Base-by-base conservation (phyloP, 2,329 filamentous ascomycete genomes). In the Rhytidhysteron rufulum region DNA sequence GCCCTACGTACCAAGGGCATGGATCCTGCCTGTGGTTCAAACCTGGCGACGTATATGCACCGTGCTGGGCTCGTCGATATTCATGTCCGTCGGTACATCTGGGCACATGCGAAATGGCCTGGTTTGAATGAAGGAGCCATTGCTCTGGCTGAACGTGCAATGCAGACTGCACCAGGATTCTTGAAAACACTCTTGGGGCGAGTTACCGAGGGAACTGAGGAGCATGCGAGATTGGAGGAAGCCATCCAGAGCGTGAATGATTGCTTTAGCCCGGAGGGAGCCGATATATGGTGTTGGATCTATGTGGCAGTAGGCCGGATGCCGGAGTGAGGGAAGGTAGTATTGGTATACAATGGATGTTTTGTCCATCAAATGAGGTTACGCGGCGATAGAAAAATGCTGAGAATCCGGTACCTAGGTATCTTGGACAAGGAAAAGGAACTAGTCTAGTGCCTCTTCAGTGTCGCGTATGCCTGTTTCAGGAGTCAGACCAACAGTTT, bases 61-160 rank as follows among this genome's bases (percentile, higher is more conserved):
- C 31, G 31, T 5, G 31, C 31, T 33, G 31, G 31, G 11, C n/a
- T 33, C n/a, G 18, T 19, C 9, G n/a, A 33, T 33, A 33, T 33
- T 17, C n/a, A 10, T 18, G 18, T 19, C 9, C 4, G 31, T 11
- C 4, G 31, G 4, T 33, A 33, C 17, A 18, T 18, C 11, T 33
- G 31, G 31, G 3, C 31, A 33, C 18, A 16, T 33, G 31, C n/a
- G 3, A 19, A 3, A 4, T 33, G 31, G 31, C 24, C n/a, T 5
- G 31, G 31, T 10, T 18, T 33, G 13, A 6, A 4, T 10, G 13
- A n/a, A n/a, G 31, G 18, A 18, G 31, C 31, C 10, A 33, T 11
- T 16, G 4, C 31, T 13, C 18, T 33, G 10, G n/a, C n/a, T 4
- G 31, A 15, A 17, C 18, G 11, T 17, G 3, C 31, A 33, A 4